Evolutionary conservation across 2,329 filamentous ascomycete species (phyloP).

Genomic region (Penicillium rolfsii): DNA sequence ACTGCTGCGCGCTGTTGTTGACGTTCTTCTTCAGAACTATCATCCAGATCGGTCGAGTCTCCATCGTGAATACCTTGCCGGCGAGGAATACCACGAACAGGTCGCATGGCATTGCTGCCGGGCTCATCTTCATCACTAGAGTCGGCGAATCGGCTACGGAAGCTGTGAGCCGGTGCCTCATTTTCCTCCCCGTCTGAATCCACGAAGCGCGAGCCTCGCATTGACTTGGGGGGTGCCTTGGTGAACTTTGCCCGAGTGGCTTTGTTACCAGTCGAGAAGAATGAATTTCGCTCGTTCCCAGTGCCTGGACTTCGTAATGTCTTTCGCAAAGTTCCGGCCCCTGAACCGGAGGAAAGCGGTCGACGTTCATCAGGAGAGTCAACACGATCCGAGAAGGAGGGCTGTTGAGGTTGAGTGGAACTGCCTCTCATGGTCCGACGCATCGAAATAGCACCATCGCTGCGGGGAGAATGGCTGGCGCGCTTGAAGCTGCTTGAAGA

Average conservation of each 20-base stretch:
- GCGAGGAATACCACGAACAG: conserved; percentile 63
- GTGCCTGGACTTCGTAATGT: conserved; percentile 55
- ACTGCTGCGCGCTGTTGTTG: conserved; percentile 32
- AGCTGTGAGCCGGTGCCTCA: conserved; percentile 40
- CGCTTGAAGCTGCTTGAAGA: conserved; percentile 78
- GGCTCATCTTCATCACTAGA: conserved; percentile 72
- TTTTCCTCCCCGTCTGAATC: conserved; percentile 67
- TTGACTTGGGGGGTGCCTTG: conserved; percentile 29
- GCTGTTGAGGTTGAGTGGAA: conserved; percentile 41
- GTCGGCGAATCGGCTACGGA: conserved; percentile 67
- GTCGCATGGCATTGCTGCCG: conserved; percentile 46
- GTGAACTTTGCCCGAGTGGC: conserved; percentile 34
- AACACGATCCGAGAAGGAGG: conserved; percentile 50
- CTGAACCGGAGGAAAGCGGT: conserved; percentile 48
- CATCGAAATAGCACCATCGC: conserved; percentile 62
- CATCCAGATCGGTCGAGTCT: conserved; percentile 65
- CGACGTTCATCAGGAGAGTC: conserved; percentile 63
- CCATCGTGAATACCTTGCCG: conserved; percentile 62
- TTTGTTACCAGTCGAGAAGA: conserved; percentile 46
- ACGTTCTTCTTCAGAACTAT: conserved; percentile 60
- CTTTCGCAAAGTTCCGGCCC: conserved; percentile 48
- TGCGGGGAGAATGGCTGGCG: conserved; percentile 52
- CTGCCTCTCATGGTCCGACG: conserved; percentile 71
- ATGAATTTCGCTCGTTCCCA: conserved; percentile 44
- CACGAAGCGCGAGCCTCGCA: conserved; percentile 55